A percentile compares a stretch with the other conserved stretches of the same genome.
These are phyloP conservation scores for Fomitopsis palustris DNA, from an alignment of 1,284 basidiomycete species.

Conservation along the genomic window DNA sequence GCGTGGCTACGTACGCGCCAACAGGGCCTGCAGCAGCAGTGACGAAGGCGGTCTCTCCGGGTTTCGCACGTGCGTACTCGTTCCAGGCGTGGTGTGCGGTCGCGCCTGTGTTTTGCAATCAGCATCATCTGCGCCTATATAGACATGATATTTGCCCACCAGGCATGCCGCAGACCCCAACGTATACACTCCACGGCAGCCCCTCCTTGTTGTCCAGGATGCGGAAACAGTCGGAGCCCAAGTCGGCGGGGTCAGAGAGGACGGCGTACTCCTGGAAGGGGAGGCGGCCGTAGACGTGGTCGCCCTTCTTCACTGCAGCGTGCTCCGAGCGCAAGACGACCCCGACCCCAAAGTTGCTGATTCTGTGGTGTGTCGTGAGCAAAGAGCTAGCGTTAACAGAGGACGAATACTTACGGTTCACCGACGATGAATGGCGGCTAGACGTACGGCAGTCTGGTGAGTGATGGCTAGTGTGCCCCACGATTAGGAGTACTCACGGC, in stretches of 20 bases:
- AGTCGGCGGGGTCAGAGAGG: conserved; percentile 1
- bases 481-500: conserved; percentile 6
- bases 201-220: conserved; percentile 24
- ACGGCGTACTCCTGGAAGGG: conserved; percentile 26
- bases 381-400: background rate
- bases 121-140: too few species aligned
- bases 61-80: conserved; percentile 2
- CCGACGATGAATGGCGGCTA: conserved; percentile 22
- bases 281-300: conserved; percentile 38
- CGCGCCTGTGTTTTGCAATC: conserved; percentile 10
- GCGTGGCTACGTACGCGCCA: too few species aligned
- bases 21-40: background rate
- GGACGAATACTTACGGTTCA: conserved; percentile 33
- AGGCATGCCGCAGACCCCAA: conserved; percentile 34
- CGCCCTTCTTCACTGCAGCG: conserved; percentile 34
- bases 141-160: conserved; percentile 13
- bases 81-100: conserved; percentile 24
- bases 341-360: conserved; percentile 32
- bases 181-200: conserved; percentile 30
- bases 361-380: conserved; percentile 1
- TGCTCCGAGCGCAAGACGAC: conserved; percentile 43
- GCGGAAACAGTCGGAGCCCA: conserved; percentile 2
- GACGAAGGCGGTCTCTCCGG: conserved; percentile 2
- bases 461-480: too few species aligned
- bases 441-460: background rate